Conservation (phyloP, 1,139 yeast genomes). For the Yamadazyma triangularis region DNA sequence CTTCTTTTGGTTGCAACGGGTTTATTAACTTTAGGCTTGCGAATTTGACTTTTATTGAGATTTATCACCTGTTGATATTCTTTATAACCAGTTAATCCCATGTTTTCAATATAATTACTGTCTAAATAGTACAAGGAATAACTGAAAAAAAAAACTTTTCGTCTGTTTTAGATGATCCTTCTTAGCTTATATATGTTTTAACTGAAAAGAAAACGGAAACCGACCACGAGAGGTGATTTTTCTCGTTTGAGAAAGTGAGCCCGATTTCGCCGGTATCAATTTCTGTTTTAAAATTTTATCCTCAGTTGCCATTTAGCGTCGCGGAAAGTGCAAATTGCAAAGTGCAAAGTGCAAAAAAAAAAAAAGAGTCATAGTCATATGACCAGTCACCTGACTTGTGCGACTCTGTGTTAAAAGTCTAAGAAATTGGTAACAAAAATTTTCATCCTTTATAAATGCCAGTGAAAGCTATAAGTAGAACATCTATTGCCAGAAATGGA, state of each 20-base stretch:
- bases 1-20: slow-evolving; percentile 23
- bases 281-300: not conserved
- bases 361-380: too few relatives aligned
- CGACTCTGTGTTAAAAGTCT: too few relatives aligned
- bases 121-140: not conserved
- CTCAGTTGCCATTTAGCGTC: not conserved
- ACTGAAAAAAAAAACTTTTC: slow-evolving; percentile 1
- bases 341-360: too few relatives aligned
- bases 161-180: slow-evolving; percentile 1
- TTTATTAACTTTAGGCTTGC: slow-evolving; percentile 14
- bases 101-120: not conserved
- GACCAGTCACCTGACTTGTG: too few relatives aligned
- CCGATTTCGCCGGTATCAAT: not conserved
- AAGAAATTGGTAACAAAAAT: too few relatives aligned
- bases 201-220: slow-evolving; percentile 4
- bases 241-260: not conserved
- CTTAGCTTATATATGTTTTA: slow-evolving; percentile 3
- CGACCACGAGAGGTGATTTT: slow-evolving; percentile 4
- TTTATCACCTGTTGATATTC: slow-evolving; percentile 41
- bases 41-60: slow-evolving; percentile 14
- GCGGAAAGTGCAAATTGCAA: too few relatives aligned
- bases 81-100: slow-evolving; percentile 25
- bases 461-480: slow-evolving; percentile 48
- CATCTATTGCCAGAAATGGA: slow-evolving; percentile 69
- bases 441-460: too few relatives aligned